Conservation (phyloP, 495 filamentous ascomycete species). For the Penicillium parvum region DNA sequence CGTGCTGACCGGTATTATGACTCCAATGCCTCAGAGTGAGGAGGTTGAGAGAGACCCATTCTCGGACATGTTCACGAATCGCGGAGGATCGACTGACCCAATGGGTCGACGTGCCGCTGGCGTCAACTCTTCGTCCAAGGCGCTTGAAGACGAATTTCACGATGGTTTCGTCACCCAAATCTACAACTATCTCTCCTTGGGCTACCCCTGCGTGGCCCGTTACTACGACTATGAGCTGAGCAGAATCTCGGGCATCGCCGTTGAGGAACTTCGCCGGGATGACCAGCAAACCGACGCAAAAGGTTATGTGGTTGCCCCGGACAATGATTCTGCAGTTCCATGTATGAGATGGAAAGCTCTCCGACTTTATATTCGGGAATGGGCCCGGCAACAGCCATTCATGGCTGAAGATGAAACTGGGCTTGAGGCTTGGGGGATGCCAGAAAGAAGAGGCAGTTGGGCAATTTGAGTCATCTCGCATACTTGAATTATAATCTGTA, state of each 20-base stretch:
- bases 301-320: constrained; percentile 60
- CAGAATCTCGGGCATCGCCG: constrained; percentile 64
- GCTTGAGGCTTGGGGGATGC: constrained; percentile 64
- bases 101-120: neutral
- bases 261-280: constrained; percentile 64
- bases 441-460: constrained; percentile 77
- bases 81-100: no score
- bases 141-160: constrained; percentile 62
- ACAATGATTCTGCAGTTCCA: constrained; percentile 33
- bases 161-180: constrained; percentile 90
- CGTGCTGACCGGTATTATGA: constrained; percentile 21
- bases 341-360: constrained; percentile 78
- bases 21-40: constrained; percentile 20
- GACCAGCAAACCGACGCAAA: constrained; percentile 59
- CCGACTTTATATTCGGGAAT: constrained; percentile 74
- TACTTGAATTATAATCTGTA: neutral
- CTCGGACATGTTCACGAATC: no score
- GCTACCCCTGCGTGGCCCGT: constrained; percentile 78
- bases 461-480: constrained; percentile 55
- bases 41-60: no score
- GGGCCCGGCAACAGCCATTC: constrained; percentile 72
- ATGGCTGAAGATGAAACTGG: constrained; percentile 50
- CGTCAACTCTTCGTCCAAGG: constrained; percentile 22
- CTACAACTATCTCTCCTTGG: constrained; percentile 91
- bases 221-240: constrained; percentile 78